Evolutionary conservation across 495 filamentous ascomycete genomes (phyloP), one percentile per base, ranked within the genome.

Genomic region (Parathielavia appendiculata): DNA sequence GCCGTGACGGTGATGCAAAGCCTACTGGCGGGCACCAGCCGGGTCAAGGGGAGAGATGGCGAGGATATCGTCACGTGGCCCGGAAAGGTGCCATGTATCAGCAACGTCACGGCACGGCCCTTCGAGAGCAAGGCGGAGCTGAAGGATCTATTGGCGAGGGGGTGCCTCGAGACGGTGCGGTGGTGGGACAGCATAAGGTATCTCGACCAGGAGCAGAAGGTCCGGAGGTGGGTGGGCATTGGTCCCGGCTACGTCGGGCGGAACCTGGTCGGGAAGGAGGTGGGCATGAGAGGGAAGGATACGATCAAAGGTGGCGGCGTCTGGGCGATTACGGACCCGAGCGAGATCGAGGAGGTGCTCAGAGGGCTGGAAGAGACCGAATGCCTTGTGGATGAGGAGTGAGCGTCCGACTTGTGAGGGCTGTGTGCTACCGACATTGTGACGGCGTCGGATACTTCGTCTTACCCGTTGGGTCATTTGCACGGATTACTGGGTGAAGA

Each of bases 141-240:
- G 22, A 88, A 86, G 62, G 81, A 89, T 58, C 71, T 92, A 5
- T 68, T 96, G 36, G 87, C 90, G 13, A 73, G 88, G 56, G 84
- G 88, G 63, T 90, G 86, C 48, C 85, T 91, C 14, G 90, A 95
- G 73, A 97, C 92, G 14, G 90, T 98, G 14, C 78, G 80, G 58
- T 98, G 93, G 93, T 93, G 89, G 85, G 90, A 93, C 48, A 91
- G 87, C 60, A 88, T 97, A 47, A 84, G 84, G 61, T 97, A 92
- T 64, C 74, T 98, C 44, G 90, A 97, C 68, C 86, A 93, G 62
- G 88, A 93, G 57, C 76, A 84, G 65, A 88, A 87, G 56, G 89
- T 97, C 9, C 78, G 83, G 62, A 78, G 91, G 45, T 97, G 92
- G 91, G 80, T 98, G 48, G 93, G 92, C 17, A 89, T 98, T 61